These are phyloP conservation scores for Cephalotrichum gorgonifer DNA, from an alignment of 2,329 filamentous ascomycete species.

Conservation along the genomic window DNA sequence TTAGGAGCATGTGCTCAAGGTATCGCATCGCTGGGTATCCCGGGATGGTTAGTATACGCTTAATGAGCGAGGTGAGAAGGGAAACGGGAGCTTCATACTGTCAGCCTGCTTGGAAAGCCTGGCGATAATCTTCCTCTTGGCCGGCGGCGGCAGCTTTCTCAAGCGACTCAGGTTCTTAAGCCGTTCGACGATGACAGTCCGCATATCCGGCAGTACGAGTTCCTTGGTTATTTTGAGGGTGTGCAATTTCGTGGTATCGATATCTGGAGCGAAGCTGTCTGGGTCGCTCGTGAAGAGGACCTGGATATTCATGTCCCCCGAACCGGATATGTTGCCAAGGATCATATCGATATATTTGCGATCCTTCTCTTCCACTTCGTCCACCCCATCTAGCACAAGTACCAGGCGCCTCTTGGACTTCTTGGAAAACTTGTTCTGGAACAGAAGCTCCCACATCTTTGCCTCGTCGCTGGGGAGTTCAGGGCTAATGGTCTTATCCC, in stretches of 20 bases:
- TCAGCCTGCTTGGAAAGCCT: conserved; percentile 18
- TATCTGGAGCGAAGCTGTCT: not conserved
- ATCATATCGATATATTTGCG: not conserved
- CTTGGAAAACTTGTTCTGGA: conserved; percentile 13
- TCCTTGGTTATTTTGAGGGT: conserved; percentile 1
- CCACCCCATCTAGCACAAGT: conserved; percentile 2
- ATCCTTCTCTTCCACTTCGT: not conserved
- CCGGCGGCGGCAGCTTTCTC: conserved; percentile 16
- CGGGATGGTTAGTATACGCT: not conserved
- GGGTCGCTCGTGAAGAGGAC: conserved; percentile 1
- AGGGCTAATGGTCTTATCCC: conserved; percentile 13
- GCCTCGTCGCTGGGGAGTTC: conserved; percentile 8
- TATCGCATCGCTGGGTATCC: conserved; percentile 20
- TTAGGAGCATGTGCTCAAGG: conserved; percentile 20
- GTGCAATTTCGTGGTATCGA: not conserved
- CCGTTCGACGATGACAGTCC: conserved; percentile 14
- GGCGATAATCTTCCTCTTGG: conserved; percentile 17
- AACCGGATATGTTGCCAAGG: not conserved
- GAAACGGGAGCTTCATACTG: conserved; percentile 13
- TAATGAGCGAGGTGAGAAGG: not conserved
- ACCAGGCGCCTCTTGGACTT: not conserved
- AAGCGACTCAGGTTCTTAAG: conserved; percentile 15
- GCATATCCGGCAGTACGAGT: conserved; percentile 15
- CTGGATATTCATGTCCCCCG: not conserved
- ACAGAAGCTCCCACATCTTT: conserved; percentile 9